These are phyloP conservation scores for Ceratobasidium papillatum DNA, from an alignment of 1,284 basidiomycete genomes.

Conservation along the genomic window DNA sequence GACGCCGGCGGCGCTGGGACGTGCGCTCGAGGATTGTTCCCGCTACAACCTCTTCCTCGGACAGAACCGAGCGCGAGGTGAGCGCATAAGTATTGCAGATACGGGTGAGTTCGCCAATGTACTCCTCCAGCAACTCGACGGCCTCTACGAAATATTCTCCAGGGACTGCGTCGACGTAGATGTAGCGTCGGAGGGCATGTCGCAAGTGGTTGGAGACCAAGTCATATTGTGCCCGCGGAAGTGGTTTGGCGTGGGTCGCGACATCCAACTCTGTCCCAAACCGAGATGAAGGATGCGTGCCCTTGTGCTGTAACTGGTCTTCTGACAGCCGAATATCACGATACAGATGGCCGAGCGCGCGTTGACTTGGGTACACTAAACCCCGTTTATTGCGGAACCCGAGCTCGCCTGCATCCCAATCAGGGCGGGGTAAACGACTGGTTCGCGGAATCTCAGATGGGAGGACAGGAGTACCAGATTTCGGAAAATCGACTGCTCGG, in stretches of 20 bases:
- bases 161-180: slow-evolving; percentile 22
- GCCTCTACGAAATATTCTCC: slow-evolving; percentile 43
- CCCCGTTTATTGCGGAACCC: slow-evolving; percentile 48
- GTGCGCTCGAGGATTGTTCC: slow-evolving; percentile 74
- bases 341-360: slow-evolving; percentile 73
- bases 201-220: slow-evolving; percentile 40
- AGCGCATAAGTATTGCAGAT: slow-evolving; percentile 75
- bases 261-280: slow-evolving; percentile 45
- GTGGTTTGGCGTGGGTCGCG: slow-evolving; percentile 55
- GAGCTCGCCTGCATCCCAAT: slow-evolving; percentile 74
- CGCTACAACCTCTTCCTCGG: slow-evolving; percentile 76
- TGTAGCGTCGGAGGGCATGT: not conserved
- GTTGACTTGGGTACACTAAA: slow-evolving; percentile 63
- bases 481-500: slow-evolving; percentile 75
- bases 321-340: slow-evolving; percentile 65
- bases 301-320: slow-evolving; percentile 28
- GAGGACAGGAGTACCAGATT: slow-evolving; percentile 68
- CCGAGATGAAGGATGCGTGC: slow-evolving; percentile 31
- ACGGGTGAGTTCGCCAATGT: slow-evolving; percentile 70
- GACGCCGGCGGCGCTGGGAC: slow-evolving; percentile 66
- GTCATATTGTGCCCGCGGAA: slow-evolving; percentile 50
- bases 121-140: slow-evolving; percentile 59
- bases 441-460: slow-evolving; percentile 60
- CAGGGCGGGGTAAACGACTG: slow-evolving; percentile 64
- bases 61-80: slow-evolving; percentile 64